These are phyloP conservation scores for Aspergillus caelatus DNA, from an alignment of 2,329 filamentous ascomycete genomes.

Conservation along the genomic window DNA sequence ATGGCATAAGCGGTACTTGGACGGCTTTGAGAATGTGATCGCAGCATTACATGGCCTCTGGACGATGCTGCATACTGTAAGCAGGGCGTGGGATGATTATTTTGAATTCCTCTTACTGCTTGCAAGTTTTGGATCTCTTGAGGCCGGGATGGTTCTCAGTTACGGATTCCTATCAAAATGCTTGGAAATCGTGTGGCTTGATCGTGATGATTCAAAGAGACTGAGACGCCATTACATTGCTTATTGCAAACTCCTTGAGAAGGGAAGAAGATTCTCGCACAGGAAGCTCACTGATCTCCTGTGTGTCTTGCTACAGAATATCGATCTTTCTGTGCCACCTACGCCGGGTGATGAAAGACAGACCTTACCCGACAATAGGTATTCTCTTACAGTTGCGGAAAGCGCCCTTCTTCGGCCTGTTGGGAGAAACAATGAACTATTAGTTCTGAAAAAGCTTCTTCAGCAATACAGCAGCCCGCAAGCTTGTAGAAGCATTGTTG, in stretches of 20 bases:
- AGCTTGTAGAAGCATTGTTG: conserved; percentile 60
- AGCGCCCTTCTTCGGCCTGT: conserved; percentile 36
- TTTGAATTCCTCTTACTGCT: conserved; percentile 73
- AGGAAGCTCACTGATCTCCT: conserved; percentile 47
- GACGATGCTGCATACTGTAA: conserved; percentile 62
- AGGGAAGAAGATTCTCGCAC: conserved; percentile 50
- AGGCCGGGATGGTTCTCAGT: conserved; percentile 63
- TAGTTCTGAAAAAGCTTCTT: conserved; percentile 64
- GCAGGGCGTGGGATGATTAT: conserved; percentile 74
- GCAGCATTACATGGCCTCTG: conserved; percentile 60
- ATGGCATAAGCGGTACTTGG: conserved; percentile 31
- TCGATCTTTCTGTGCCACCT: conserved; percentile 40
- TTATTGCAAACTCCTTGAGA: conserved; percentile 48
- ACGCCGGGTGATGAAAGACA: conserved; percentile 30
- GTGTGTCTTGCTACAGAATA: conserved; percentile 38
- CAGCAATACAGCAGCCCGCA: conserved; percentile 60
- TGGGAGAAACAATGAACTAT: conserved; percentile 36
- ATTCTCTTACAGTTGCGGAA: conserved; percentile 38
- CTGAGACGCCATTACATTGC: conserved; percentile 57
- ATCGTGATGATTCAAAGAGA: conserved; percentile 52
- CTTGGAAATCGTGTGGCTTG: conserved; percentile 64
- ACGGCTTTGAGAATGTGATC: conserved; percentile 40
- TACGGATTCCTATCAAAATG: conserved; percentile 63
- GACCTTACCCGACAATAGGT: conserved; percentile 30
- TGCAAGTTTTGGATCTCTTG: conserved; percentile 61